Evolutionary conservation across 225 moss, liverwort and hornwort species (phyloP).

Genomic region (Pleurozium schreberi): DNA sequence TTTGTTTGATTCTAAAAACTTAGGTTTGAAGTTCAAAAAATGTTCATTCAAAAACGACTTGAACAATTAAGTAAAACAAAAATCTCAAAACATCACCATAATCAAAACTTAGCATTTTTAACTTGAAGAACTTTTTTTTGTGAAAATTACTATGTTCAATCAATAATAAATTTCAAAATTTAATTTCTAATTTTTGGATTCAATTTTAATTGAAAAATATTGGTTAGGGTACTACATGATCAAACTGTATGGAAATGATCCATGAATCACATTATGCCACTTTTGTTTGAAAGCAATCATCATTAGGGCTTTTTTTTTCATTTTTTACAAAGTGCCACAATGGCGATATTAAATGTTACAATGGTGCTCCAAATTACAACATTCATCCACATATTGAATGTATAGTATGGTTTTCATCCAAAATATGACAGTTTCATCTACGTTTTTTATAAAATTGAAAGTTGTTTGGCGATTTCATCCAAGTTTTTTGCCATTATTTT

Average conservation of each 20-base stretch:
- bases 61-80: not conserved
- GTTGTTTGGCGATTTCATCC: too few relatives aligned
- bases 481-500: too few relatives aligned
- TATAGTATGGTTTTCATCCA: too few relatives aligned
- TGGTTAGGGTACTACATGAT: not conserved
- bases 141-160: not conserved
- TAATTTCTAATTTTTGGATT: not conserved
- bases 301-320: too few relatives aligned
- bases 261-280: not conserved
- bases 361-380: too few relatives aligned
- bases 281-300: not conserved
- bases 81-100: not conserved
- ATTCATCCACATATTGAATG: too few relatives aligned
- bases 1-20: not conserved
- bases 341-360: too few relatives aligned
- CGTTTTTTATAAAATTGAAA: too few relatives aligned
- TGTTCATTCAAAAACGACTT: too few relatives aligned
- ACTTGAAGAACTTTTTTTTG: not conserved
- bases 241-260: not conserved
- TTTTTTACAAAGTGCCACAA: too few relatives aligned
- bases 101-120: not conserved
- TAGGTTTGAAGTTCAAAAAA: not conserved
- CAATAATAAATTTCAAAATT: not conserved
- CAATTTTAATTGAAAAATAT: not conserved
- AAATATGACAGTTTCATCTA: too few relatives aligned